These are phyloP conservation scores for Beta corolliflora DNA, from an alignment of 179 eudicot genomes.

Conservation along the genomic window DNA sequence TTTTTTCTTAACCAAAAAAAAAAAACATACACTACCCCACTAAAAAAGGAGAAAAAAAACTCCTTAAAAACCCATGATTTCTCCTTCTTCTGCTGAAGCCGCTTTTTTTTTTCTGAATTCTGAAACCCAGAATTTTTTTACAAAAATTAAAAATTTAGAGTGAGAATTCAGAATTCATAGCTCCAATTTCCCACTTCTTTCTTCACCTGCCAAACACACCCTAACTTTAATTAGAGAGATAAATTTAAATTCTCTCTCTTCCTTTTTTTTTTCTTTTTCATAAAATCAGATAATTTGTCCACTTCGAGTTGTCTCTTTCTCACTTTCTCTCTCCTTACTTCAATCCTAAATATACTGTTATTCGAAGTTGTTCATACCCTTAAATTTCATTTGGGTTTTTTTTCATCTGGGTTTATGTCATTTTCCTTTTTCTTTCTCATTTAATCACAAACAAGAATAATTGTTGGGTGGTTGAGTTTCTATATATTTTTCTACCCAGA, in stretches of 20 bases:
- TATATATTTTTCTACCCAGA: background rate
- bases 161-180: background rate
- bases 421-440: conserved; percentile 17
- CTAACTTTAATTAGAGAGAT: conserved; percentile 16
- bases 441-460: conserved; percentile 19
- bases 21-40: background rate
- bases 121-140: background rate
- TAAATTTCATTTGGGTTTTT: background rate
- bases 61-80: background rate
- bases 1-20: too few species aligned
- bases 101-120: background rate
- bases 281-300: conserved; percentile 25
- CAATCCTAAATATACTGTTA: background rate
- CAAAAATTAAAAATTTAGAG: background rate
- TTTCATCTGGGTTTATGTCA: conserved; percentile 11
- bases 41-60: background rate
- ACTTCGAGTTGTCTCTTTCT: conserved; percentile 16
- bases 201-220: background rate
- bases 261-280: background rate
- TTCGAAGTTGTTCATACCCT: background rate
- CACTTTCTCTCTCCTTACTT: background rate
- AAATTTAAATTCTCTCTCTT: too few species aligned
- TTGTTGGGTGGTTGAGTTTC: conserved; percentile 33
- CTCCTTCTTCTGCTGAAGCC: conserved; percentile 14
- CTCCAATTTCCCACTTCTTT: conserved; percentile 20